Evolutionary conservation across 164 flowering plant species (phyloP).

Genomic region (grape (Vitis vinifera)): DNA sequence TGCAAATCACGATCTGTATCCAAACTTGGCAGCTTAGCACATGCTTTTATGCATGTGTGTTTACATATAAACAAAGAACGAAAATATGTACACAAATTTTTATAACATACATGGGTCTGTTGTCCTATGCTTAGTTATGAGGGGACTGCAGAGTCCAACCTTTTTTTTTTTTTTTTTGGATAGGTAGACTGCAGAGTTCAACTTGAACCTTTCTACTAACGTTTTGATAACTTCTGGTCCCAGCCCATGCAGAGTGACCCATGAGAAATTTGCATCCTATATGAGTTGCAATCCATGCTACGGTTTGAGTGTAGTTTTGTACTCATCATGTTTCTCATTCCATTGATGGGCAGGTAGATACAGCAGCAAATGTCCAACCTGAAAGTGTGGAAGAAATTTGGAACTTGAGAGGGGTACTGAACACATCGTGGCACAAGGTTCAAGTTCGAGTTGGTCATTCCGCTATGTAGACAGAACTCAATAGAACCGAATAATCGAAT

Average conservation of each 20-base stretch:
- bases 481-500: not conserved
- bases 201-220: not conserved
- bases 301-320: too few species aligned
- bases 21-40: too few species aligned
- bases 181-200: too few species aligned
- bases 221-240: not conserved
- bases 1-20: too few species aligned
- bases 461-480: conserved; percentile 32
- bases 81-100: too few species aligned
- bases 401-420: conserved; percentile 90
- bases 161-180: too few species aligned
- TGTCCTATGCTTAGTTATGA: too few species aligned
- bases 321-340: not conserved
- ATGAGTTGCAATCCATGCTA: too few species aligned
- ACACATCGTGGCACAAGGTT: conserved; percentile 96
- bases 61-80: too few species aligned
- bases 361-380: conserved; percentile 89
- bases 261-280: not conserved
- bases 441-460: conserved; percentile 69
- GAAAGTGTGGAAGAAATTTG: conserved; percentile 72
- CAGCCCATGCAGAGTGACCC: not conserved
- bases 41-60: too few species aligned
- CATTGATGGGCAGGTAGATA: conserved; percentile 57
- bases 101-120: too few species aligned
- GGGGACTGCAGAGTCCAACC: too few species aligned